These are phyloP conservation scores for Rhizophora apiculata DNA, from an alignment of 345 rosid genomes.

Conservation along the genomic window DNA sequence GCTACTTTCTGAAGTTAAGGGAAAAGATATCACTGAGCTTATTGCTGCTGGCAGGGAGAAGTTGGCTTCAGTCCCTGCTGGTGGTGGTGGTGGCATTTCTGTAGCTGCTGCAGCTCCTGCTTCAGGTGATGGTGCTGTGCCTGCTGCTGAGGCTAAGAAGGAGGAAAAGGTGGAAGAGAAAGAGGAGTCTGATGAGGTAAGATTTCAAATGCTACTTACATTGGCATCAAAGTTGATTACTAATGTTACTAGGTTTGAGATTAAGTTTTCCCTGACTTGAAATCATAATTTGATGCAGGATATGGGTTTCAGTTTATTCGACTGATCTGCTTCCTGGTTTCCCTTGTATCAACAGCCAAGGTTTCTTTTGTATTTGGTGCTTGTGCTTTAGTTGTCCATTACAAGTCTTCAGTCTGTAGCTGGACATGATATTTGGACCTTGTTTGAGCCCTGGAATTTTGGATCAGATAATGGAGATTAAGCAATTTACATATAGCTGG, in stretches of 20 bases:
- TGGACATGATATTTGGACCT: conserved; percentile 18
- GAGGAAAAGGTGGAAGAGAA: conserved; percentile 76
- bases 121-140: conserved; percentile 39
- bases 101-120: conserved; percentile 42
- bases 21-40: conserved; percentile 63
- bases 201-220: neutral
- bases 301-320: conserved; percentile 86
- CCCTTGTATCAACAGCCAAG: neutral
- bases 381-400: conserved; percentile 17
- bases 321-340: conserved; percentile 27
- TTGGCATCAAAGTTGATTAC: too few species aligned
- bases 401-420: conserved; percentile 26
- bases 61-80: conserved; percentile 68
- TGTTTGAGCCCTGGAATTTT: conserved; percentile 19
- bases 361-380: neutral
- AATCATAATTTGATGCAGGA: conserved; percentile 39
- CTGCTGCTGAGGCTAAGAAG: conserved; percentile 56
- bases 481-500: conserved; percentile 4
- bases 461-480: conserved; percentile 19
- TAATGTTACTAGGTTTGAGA: too few species aligned
- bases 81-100: conserved; percentile 44
- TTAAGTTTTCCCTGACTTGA: neutral
- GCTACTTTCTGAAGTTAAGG: conserved; percentile 48
- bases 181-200: conserved; percentile 79
- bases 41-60: conserved; percentile 73